A percentile compares a stretch with the other conserved stretches of the same genome.
Evolutionary conservation across 192 early-diverging fungal genomes (phyloP).

Genomic region (Gamsiella multidivaricata): DNA sequence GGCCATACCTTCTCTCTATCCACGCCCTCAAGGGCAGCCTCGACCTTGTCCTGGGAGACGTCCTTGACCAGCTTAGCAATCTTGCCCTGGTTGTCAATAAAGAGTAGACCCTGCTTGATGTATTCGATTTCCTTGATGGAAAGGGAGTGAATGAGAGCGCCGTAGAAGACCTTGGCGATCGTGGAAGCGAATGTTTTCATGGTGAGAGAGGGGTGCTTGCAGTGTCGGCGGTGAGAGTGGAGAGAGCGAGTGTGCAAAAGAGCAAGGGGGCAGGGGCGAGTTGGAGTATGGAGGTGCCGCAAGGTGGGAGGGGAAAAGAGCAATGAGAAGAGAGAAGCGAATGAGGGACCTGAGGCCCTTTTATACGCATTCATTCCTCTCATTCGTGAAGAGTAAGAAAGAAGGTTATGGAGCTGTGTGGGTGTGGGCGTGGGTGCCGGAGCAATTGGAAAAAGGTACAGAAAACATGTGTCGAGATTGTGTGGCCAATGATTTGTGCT

Average conservation of each 20-base stretch:
- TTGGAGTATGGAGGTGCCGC: constrained; percentile 22
- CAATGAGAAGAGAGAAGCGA: constrained; percentile 24
- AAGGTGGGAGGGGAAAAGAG: constrained; percentile 36
- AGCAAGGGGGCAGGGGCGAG: neutral
- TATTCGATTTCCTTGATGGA: constrained; percentile 73
- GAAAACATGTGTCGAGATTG: too few species aligned
- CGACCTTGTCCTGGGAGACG: constrained; percentile 52
- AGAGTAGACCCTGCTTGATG: constrained; percentile 71
- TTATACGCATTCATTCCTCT: constrained; percentile 30
- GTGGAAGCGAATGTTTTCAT: constrained; percentile 48
- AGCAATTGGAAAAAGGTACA: too few species aligned
- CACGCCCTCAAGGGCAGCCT: constrained; percentile 35
- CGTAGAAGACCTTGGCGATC: constrained; percentile 64
- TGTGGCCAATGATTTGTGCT: too few species aligned
- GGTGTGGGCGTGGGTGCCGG: too few species aligned
- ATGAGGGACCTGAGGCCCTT: constrained; percentile 3
- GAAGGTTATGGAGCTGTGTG: too few species aligned
- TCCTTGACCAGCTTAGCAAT: constrained; percentile 72
- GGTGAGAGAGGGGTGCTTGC: constrained; percentile 1
- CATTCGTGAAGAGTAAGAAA: too few species aligned
- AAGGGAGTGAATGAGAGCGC: constrained; percentile 75
- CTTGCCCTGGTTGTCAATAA: constrained; percentile 72
- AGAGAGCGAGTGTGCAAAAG: neutral
- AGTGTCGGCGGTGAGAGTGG: neutral
- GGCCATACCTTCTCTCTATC: constrained; percentile 50